These are phyloP conservation scores for Didymosphaeria variabile DNA, from an alignment of 2,329 filamentous ascomycete genomes.

Conservation along the genomic window DNA sequence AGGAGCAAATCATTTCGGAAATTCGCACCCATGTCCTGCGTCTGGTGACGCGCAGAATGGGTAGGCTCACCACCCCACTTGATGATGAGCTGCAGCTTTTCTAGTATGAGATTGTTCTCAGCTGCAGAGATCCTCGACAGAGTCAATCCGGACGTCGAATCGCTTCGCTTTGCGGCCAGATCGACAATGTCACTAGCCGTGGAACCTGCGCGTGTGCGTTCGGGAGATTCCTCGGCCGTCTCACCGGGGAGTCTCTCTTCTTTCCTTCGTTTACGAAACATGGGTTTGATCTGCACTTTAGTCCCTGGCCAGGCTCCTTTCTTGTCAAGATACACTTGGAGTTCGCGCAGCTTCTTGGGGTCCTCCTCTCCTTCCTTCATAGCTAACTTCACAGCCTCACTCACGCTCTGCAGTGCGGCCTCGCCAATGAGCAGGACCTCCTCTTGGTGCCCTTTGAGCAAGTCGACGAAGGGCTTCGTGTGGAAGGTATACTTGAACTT, in stretches of 20 bases:
- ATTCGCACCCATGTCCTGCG: conserved; percentile 92
- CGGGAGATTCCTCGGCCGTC: conserved; percentile 40
- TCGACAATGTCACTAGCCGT: conserved; percentile 27
- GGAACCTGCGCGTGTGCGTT: conserved; percentile 31
- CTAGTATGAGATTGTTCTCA: conserved; percentile 90
- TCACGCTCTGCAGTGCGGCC: conserved; percentile 85
- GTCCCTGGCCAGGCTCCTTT: conserved; percentile 95
- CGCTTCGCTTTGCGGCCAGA: conserved; percentile 60
- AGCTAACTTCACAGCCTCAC: conserved; percentile 85
- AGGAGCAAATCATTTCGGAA: conserved; percentile 95
- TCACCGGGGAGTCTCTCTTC: conserved; percentile 61
- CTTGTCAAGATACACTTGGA: conserved; percentile 87
- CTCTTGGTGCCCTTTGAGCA: conserved; percentile 94
- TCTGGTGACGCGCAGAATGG: conserved; percentile 94
- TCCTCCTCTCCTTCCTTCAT: conserved; percentile 84
- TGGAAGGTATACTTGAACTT: conserved; percentile 99
- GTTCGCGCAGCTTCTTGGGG: conserved; percentile 79
- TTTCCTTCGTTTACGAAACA: conserved; percentile 90
- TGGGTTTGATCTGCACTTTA: conserved; percentile 98
- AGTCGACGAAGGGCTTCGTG: conserved; percentile 91
- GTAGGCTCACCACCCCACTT: conserved; percentile 99
- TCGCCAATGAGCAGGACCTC: conserved; percentile 95
- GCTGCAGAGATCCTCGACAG: conserved; percentile 93
- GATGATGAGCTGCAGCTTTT: conserved; percentile 96
- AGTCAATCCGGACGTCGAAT: conserved; percentile 88